A percentile compares a stretch with the other conserved stretches of the same genome.
Conservation (phyloP, 176 grass and related monocot species). For the Phragmites australis region DNA sequence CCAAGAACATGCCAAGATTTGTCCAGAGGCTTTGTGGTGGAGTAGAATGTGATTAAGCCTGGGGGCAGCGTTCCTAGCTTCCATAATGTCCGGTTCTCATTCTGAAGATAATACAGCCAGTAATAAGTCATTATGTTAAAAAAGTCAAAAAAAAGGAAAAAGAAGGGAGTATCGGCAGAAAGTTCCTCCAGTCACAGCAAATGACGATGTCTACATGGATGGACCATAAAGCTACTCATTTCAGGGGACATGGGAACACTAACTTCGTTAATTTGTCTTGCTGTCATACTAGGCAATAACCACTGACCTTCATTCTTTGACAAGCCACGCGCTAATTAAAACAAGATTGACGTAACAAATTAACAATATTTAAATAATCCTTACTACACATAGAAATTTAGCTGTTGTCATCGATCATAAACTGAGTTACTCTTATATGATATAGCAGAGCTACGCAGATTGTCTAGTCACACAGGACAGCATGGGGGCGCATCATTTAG, state of each 20-base stretch:
- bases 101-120: conserved; percentile 50
- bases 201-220: not conserved
- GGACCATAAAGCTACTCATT: not conserved
- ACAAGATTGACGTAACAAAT: not conserved
- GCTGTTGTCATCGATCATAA: not conserved
- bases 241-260: not conserved
- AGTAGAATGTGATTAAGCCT: conserved; percentile 97
- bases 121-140: conserved; percentile 3
- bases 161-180: not conserved
- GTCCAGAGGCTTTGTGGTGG: conserved; percentile 87
- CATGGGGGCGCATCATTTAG: not conserved
- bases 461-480: not conserved
- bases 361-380: not conserved
- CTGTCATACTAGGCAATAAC: not conserved
- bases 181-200: not conserved
- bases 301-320: not conserved
- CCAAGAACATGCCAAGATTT: conserved; percentile 99
- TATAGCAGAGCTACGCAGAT: not conserved
- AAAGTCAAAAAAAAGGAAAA: conserved; percentile 8
- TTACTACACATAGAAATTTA: conserved; percentile 16
- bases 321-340: not conserved
- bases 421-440: not conserved
- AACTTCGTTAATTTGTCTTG: not conserved
- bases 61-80: conserved; percentile 90
- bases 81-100: conserved; percentile 91